phyloP scores from a whole-genome alignment of 768 basidiomycete species.

The Boletellus sp. region DNA sequence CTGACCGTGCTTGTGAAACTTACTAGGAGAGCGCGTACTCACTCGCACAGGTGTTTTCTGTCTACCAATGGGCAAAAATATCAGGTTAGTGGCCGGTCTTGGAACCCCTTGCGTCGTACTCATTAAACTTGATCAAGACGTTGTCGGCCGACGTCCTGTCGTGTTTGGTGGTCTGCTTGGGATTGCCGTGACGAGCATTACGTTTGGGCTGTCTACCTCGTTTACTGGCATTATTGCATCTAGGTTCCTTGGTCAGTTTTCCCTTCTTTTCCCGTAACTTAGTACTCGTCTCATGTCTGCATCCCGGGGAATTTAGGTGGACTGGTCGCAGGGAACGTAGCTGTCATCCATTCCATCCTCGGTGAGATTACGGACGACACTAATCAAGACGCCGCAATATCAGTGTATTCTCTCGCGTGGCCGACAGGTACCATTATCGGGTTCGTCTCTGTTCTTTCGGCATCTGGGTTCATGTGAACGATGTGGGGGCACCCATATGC shows the following conservation, averaged over 20 bases:
- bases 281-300: background rate
- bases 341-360: conserved; percentile 58
- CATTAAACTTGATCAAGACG: conserved; percentile 35
- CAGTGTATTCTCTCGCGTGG: conserved; percentile 59
- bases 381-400: conserved; percentile 57
- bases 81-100: conserved; percentile 37
- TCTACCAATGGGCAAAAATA: conserved; percentile 55
- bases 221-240: conserved; percentile 45
- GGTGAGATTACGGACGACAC: conserved; percentile 61
- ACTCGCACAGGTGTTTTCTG: too few relatives aligned
- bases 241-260: conserved; percentile 47
- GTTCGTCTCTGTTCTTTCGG: conserved; percentile 27
- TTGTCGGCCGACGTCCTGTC: conserved; percentile 59
- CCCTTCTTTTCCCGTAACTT: too few relatives aligned
- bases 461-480: background rate
- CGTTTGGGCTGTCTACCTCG: conserved; percentile 51
- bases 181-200: conserved; percentile 44
- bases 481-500: too few relatives aligned
- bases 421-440: conserved; percentile 54
- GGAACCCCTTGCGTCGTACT: background rate
- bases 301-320: conserved; percentile 40
- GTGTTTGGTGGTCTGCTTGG: conserved; percentile 53
- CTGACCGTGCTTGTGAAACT: too few relatives aligned
- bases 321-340: conserved; percentile 55
- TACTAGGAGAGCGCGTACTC: conserved; percentile 47